Evolutionary conservation across 176 grass and related monocot species (phyloP), one percentile per base, ranked within the genome.

Genomic region (Musa itinerans): DNA sequence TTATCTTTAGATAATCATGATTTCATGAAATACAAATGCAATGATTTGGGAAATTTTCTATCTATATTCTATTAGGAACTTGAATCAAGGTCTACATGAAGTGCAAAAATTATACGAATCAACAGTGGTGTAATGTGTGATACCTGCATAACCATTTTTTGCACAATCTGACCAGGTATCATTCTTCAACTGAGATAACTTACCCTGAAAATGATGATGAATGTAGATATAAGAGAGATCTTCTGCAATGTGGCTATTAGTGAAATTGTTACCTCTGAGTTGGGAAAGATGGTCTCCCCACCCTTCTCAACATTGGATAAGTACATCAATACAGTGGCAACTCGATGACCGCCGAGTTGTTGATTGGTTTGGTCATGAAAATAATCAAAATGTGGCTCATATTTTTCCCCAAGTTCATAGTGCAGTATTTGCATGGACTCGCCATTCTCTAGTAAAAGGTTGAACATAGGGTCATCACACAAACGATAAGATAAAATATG

Each of bases 91-190:
- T 52, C 34, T 65, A 10, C 1, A 25, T 12, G 11, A 25, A 6
- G 12, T 11, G 17, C 34, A 24, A 57, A 22, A 50, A 12, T 17
- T 23, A 34, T 16, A 69, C 59, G 7, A 11, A 53, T 14, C 56
- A 65, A 20, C 14, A 11, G 12, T 73, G 20, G 15, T 63, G 58
- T 19, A n/a, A 48, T 22, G 29, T 55, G 64, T 50, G 19, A 68
- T 90, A 92, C 93, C 89, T 92, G 89, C 87, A 81, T 89, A 97
- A 63, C 93, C 93, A 77, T 81, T 86, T 96, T 69, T 92, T 15
- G 90, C 93, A 72, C 93, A 96, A 6, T 92, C 87, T 68, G 93
- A 96, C 88, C 83, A 88, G 0, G 85, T 86, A 7, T 88, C 90
- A 53, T 93, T 88, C 82, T 93, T 97, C 53, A 17, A 74, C 76